Conservation (phyloP, 768 basidiomycete species). For the Holtermannia corniformis region DNA sequence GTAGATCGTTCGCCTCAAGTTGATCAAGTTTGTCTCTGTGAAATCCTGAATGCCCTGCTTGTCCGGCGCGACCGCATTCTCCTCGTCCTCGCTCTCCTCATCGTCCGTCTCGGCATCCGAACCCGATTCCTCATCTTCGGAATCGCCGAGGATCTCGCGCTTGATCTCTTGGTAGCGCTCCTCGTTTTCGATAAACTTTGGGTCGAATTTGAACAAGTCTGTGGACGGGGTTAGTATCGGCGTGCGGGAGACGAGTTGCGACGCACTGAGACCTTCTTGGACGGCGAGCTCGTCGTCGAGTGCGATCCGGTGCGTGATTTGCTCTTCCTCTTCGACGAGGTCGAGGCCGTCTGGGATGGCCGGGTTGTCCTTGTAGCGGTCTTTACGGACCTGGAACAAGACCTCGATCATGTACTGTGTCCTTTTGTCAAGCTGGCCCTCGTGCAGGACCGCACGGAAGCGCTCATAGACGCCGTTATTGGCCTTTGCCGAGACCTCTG, state of each 20-base stretch:
- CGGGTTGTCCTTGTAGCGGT: conserved; percentile 98
- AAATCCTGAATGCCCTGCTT: conserved; percentile 87
- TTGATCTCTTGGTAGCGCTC: conserved; percentile 89
- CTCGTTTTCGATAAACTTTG: conserved; percentile 79
- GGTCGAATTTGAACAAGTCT: conserved; percentile 95
- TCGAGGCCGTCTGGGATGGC: conserved; percentile 88
- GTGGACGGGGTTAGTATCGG: conserved; percentile 1
- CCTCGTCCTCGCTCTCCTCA: conserved; percentile 57
- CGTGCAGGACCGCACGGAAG: conserved; percentile 92
- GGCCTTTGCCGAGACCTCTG: conserved; percentile 87
- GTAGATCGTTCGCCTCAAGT: conserved; percentile 86
- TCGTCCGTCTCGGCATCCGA: conserved; percentile 50
- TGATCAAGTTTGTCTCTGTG: conserved; percentile 92
- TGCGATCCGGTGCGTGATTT: conserved; percentile 87
- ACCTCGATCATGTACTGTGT: conserved; percentile 99
- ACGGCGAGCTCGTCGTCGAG: conserved; percentile 89
- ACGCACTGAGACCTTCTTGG: conserved; percentile 78
- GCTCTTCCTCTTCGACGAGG: conserved; percentile 94
- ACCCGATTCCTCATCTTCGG: conserved; percentile 45
- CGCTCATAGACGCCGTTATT: conserved; percentile 92
- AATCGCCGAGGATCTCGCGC: conserved; percentile 81
- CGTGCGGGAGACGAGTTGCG: conserved; percentile 5
- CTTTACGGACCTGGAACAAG: conserved; percentile 95
- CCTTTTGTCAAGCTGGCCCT: conserved; percentile 86
- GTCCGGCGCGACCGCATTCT: conserved; percentile 50